A percentile compares a stretch with the other conserved stretches of the same genome.
These are phyloP conservation scores for Pythium brassicae DNA, from an alignment of 352 stramenopile species.

Conservation along the genomic window DNA sequence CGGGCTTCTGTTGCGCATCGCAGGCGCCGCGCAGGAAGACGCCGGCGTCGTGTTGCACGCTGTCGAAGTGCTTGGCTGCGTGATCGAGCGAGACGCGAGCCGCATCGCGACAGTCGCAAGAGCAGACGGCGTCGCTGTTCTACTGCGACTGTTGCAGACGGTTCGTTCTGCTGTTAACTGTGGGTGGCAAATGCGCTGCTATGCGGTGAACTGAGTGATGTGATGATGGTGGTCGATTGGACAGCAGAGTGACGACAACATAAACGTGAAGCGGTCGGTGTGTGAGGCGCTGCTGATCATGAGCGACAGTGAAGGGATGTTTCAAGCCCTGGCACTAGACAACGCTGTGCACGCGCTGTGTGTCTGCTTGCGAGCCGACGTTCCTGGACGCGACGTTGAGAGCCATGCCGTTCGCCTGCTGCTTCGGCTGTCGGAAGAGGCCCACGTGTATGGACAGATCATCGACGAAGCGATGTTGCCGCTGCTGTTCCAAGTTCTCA, in stretches of 20 bases:
- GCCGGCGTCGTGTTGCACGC: constrained; percentile 27
- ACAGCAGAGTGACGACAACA: constrained; percentile 19
- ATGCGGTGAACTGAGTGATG: background rate
- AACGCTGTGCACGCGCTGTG: constrained; percentile 34
- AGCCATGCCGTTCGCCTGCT: constrained; percentile 29
- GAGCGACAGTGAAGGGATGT: constrained; percentile 27
- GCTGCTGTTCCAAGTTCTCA: constrained; percentile 47
- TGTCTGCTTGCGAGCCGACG: constrained; percentile 26
- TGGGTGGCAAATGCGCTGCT: background rate
- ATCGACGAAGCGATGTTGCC: constrained; percentile 48
- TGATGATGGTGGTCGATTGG: background rate
- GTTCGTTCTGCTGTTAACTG: constrained; percentile 12
- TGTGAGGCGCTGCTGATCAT: constrained; percentile 38
- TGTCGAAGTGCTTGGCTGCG: constrained; percentile 30
- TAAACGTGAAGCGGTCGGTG: constrained; percentile 34
- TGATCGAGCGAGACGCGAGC: constrained; percentile 24
- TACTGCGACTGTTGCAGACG: constrained; percentile 29
- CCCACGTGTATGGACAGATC: constrained; percentile 47
- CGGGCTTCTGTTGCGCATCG: constrained; percentile 21
- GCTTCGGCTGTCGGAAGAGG: constrained; percentile 25
- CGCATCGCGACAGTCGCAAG: constrained; percentile 28
- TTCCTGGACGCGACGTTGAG: constrained; percentile 24
- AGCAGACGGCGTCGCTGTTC: constrained; percentile 23
- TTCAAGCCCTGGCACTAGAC: constrained; percentile 37
- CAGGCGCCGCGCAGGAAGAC: constrained; percentile 29